A percentile compares a stretch with the other conserved stretches of the same genome.
Conservation (phyloP, 805 yeast genomes). For the Jamesozyma gamospora region DNA sequence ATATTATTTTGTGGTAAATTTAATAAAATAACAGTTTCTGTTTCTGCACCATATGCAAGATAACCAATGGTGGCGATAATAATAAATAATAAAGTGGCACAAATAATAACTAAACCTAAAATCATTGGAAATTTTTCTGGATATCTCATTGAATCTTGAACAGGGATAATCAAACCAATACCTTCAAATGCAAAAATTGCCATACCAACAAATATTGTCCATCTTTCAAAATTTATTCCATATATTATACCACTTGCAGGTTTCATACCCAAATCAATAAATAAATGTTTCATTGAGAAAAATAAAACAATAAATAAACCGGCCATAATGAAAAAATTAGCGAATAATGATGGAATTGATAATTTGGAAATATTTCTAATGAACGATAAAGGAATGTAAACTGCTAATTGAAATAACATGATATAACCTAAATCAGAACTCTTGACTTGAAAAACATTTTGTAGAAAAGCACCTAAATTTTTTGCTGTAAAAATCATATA, state of each 20-base stretch:
- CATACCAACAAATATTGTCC: constrained; percentile 70
- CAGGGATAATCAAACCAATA: constrained; percentile 71
- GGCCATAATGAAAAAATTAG: constrained; percentile 56
- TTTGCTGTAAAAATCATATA: constrained; percentile 73
- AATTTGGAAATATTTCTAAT: constrained; percentile 68
- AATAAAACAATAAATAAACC: constrained; percentile 59
- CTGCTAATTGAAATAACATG: constrained; percentile 44
- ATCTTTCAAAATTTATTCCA: constrained; percentile 44
- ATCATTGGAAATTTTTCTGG: constrained; percentile 67
- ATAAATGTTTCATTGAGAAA: constrained; percentile 34
- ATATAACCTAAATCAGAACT: constrained; percentile 34
- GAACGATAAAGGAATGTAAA: constrained; percentile 60
- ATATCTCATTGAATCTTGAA: constrained; percentile 69
- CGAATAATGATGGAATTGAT: constrained; percentile 60
- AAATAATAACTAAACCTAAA: constrained; percentile 46
- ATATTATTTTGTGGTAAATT: constrained; percentile 63
- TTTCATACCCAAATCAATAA: constrained; percentile 29
- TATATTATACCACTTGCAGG: constrained; percentile 42
- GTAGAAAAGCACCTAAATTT: constrained; percentile 53
- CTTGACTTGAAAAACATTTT: constrained; percentile 35
- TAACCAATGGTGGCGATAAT: constrained; percentile 61
- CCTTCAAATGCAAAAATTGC: constrained; percentile 88
- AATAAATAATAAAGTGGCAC: constrained; percentile 55
- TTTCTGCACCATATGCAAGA: constrained; percentile 52
- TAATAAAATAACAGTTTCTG: constrained; percentile 58